A percentile compares a stretch with the other conserved stretches of the same genome.
Conservation (phyloP, 2,329 filamentous ascomycete genomes). For the Fusarium sp. region DNA sequence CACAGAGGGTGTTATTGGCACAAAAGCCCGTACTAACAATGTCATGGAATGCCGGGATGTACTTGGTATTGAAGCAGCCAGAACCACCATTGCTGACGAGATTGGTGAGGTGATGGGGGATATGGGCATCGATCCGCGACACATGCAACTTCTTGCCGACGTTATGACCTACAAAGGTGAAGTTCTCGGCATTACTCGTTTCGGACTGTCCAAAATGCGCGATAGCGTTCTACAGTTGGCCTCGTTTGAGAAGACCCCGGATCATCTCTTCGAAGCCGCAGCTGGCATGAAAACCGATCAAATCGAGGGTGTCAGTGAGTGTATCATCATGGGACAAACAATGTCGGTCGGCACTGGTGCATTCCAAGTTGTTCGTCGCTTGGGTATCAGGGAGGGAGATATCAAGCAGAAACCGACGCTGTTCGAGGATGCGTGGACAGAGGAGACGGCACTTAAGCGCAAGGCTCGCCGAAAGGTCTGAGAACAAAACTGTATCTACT, state of each 20-base stretch:
- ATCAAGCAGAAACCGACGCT: conserved; percentile 67
- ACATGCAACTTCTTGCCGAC: conserved; percentile 96
- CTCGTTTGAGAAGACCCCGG: conserved; percentile 97
- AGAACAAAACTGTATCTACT: not conserved
- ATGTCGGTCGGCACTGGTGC: conserved; percentile 91
- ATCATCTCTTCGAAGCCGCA: conserved; percentile 95
- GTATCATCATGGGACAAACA: conserved; percentile 98
- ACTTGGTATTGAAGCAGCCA: conserved; percentile 93
- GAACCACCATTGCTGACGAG: conserved; percentile 87
- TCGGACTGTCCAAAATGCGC: conserved; percentile 95
- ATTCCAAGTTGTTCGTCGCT: conserved; percentile 84
- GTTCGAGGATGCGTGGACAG: conserved; percentile 75
- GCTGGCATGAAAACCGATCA: conserved; percentile 90
- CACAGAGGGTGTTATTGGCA: conserved; percentile 88
- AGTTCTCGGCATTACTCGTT: conserved; percentile 94
- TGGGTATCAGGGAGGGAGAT: conserved; percentile 72
- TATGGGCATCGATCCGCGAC: conserved; percentile 96
- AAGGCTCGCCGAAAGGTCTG: conserved; percentile 30
- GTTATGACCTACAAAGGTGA: conserved; percentile 99
- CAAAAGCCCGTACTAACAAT: conserved; percentile 79
- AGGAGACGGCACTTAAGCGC: conserved; percentile 37
- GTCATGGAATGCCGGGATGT: conserved; percentile 90
- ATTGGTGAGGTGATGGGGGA: conserved; percentile 89
- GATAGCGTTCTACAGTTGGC: conserved; percentile 94
- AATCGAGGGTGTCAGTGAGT: conserved; percentile 94